Base-by-base conservation (phyloP, 2,329 filamentous ascomycete species). In the Metarhizium brunneum region DNA sequence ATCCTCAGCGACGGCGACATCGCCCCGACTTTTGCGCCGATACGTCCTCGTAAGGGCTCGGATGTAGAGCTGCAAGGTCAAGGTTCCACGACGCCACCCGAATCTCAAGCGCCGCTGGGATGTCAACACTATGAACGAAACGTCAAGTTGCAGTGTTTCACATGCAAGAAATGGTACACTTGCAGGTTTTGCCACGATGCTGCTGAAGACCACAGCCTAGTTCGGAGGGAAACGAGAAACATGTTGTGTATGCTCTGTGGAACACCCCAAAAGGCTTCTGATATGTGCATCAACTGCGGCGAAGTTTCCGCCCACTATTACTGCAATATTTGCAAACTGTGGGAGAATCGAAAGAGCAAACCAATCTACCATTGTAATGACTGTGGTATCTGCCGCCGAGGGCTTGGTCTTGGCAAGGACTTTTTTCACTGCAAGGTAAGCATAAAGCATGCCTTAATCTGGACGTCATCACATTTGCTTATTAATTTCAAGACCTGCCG, bases 161-260 rank as follows among this genome's bases (percentile, higher is more conserved):
- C 88, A 30, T 99, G 94, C 72, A 83, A 86, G 63, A 86, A 82
- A 64, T 99, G 94, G 94, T 95, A 96, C 66, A 89, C 92, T 0
- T 99, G 94, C 68, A 86, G 94, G 18, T 87, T 97, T 66, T 99
- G 94, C 66, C 94, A 99, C 66, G 91, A 99, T 68, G 82, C 85
- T 51, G 81, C 76, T 8, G 90, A 96, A 65, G 84, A 90, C 62
- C 90, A 96, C 68, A 78, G 76, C 57, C 76, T 99, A 56, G 83
- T 92, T 62, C 84, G 94, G 53, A 86, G 85, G 63, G 87, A 89
- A 63, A 99, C 92, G 7, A 87, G 86, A 69, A 87, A 96, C 65
- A 99, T 99, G 94, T 80, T 99, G 6, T 99, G 94, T 70, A 99
- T 99, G 94, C 78, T 91, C 32, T 99, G 94, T 69, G 84, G 85